A percentile compares a stretch with the other conserved stretches of the same genome.
These are phyloP conservation scores for Dryas alaskensis DNA, from an alignment of 306 rosid genomes.

Conservation along the genomic window DNA sequence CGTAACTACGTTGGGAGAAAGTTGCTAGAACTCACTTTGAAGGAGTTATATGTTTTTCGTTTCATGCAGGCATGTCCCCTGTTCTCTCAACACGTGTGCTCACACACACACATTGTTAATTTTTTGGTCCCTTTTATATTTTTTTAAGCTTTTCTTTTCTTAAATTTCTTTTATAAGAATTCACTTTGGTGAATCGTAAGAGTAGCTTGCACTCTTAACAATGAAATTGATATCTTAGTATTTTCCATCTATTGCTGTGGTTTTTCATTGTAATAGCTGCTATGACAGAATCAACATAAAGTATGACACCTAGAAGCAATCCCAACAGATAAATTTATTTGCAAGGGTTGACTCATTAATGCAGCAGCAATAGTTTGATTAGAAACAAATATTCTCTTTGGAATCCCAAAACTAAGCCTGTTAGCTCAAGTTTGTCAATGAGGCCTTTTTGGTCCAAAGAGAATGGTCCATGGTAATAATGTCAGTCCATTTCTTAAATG, in stretches of 20 bases:
- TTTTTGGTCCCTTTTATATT: conserved; percentile 8
- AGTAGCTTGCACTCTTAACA: not conserved
- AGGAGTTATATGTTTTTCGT: conserved; percentile 71
- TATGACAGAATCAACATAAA: not conserved
- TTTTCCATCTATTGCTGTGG: conserved; percentile 8
- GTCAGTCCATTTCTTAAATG: not conserved
- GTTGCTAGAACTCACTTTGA: conserved; percentile 80
- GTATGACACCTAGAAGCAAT: not conserved
- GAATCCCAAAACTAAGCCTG: not conserved
- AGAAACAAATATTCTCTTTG: not conserved
- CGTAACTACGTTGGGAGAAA: conserved; percentile 81
- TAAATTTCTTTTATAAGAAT: conserved; percentile 5
- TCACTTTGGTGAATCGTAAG: not conserved
- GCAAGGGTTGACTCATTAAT: not conserved
- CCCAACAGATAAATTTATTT: not conserved
- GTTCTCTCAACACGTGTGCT: not conserved
- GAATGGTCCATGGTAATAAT: not conserved
- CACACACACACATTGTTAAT: conserved; percentile 4
- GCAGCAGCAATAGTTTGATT: not conserved
- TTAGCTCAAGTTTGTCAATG: not conserved
- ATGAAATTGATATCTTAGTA: not conserved
- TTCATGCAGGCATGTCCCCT: conserved; percentile 84
- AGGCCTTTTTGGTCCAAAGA: not conserved
- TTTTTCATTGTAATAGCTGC: not conserved
- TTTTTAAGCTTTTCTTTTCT: conserved; percentile 8